Base-by-base conservation (phyloP, 2,329 filamentous ascomycete genomes). In the Nigrospora osmanthi region DNA sequence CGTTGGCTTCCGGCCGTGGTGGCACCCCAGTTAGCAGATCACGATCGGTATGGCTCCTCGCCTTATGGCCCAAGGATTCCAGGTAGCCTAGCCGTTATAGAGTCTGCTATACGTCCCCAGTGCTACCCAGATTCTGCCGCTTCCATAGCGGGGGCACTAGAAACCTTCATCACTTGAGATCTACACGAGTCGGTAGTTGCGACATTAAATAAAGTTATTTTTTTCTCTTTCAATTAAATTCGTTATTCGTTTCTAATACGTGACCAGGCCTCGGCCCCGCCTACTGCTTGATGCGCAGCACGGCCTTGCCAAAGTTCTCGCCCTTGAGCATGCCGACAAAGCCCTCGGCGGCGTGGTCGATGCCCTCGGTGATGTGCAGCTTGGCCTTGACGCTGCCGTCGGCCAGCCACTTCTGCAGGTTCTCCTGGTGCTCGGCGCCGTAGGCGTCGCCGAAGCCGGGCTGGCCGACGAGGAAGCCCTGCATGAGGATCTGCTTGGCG, bases 281-380 rank as follows among this genome's bases (percentile, higher is more conserved):
- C n/a, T 16, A 35, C 38, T 44, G 28, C 38, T 46, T 50, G 15
- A 77, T 64, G 71, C 87, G 85, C 56, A 93, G 58, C 17, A 93
- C 77, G 14, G 87, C 85, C 77, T 95, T 95, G 54, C 89, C 89
- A 66, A 89, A 87, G 70, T 94, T 94, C 65, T 85, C 76, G 40
- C 89, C 89, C 57, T 78, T 63, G 44, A 93, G 73, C 71, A 94
- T 81, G 12, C 81, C 85, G 12, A 91, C 65, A 48, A 94, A 73
- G 0, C 84, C 89, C 46, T 89, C 78, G 6, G 80, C 70, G 1
- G 83, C 83, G 49, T 87, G 81, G 49, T 94, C 89, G 48, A 94
- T 89, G 16, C 88, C 87, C 44, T 83, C 73, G 0, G 83, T 89
- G 47, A 86, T 69, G 55, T 76, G 70, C 49, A 84, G 71, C 66